Conservation (phyloP, 805 yeast genomes). For the Candida glaebosa region DNA sequence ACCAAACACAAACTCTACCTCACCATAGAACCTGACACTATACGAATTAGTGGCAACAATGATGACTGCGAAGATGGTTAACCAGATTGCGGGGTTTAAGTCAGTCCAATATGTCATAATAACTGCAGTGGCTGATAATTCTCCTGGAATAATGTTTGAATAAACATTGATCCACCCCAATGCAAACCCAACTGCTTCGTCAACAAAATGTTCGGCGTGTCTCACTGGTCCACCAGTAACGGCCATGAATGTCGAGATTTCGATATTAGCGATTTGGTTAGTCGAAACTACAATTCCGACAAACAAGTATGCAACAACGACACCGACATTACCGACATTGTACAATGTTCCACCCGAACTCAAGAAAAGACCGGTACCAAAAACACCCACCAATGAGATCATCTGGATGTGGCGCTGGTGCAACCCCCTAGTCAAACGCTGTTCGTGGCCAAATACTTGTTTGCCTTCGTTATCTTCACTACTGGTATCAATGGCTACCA, state of each 20-base stretch:
- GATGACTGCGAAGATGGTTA: slow-evolving; percentile 37
- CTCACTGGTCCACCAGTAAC: slow-evolving; percentile 32
- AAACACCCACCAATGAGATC: slow-evolving; percentile 21
- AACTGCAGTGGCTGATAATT: slow-evolving; percentile 46
- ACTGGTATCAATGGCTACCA: not conserved
- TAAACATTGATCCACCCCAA: slow-evolving; percentile 44
- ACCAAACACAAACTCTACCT: slow-evolving; percentile 25
- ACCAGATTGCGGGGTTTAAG: slow-evolving; percentile 44
- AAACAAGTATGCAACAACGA: slow-evolving; percentile 46
- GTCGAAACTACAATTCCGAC: slow-evolving; percentile 43
- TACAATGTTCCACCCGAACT: slow-evolving; percentile 50
- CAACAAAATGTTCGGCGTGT: slow-evolving; percentile 37
- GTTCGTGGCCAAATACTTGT: slow-evolving; percentile 13
- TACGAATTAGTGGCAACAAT: slow-evolving; percentile 32
- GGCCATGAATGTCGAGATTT: slow-evolving; percentile 36
- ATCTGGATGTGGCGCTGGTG: slow-evolving; percentile 17
- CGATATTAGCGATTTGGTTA: slow-evolving; percentile 39
- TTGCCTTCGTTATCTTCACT: slow-evolving; percentile 1
- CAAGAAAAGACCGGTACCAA: slow-evolving; percentile 54
- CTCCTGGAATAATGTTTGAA: slow-evolving; percentile 33
- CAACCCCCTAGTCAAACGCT: slow-evolving; percentile 13
- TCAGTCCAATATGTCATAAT: slow-evolving; percentile 45
- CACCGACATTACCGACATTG: slow-evolving; percentile 41
- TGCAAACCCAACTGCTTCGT: slow-evolving; percentile 45
- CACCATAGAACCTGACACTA: slow-evolving; percentile 35